Evolutionary conservation across 352 stramenopile species (phyloP).

Genomic region (Pythium aquatile): DNA sequence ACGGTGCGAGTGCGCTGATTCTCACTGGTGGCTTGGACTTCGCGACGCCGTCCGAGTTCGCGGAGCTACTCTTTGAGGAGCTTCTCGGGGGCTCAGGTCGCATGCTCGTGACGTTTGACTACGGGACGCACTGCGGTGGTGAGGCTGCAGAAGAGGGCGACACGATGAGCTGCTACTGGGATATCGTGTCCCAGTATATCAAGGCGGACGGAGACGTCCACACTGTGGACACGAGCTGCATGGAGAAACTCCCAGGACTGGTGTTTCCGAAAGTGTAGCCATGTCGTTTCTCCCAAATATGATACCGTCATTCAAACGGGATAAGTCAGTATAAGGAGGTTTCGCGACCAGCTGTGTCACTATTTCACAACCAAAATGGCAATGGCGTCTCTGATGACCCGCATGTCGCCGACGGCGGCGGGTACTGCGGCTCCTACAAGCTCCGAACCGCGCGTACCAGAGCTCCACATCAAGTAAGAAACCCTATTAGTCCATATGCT

Average conservation of each 20-base stretch:
- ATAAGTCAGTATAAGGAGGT: not conserved
- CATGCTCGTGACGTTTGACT: no score
- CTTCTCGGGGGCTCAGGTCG: constrained; percentile 2
- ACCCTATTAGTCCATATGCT: not conserved
- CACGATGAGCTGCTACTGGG: no score
- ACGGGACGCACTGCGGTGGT: no score
- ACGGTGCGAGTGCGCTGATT: constrained; percentile 25
- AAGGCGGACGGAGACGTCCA: constrained; percentile 11
- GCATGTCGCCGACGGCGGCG: not conserved
- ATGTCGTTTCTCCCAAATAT: constrained; percentile 4
- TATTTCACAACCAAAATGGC: constrained; percentile 2
- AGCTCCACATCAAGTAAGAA: constrained; percentile 68
- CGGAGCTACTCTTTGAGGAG: constrained; percentile 21
- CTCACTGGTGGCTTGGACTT: constrained; percentile 30
- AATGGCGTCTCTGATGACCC: not conserved
- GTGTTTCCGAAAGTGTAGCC: constrained; percentile 13
- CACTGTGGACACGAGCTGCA: constrained; percentile 13
- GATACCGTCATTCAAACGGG: constrained; percentile 2
- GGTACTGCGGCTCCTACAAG: not conserved
- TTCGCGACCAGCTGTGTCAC: not conserved
- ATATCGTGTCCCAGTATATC: no score
- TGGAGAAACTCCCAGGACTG: constrained; percentile 8
- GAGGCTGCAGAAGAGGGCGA: no score
- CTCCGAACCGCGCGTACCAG: constrained; percentile 11
- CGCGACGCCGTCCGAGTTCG: constrained; percentile 28